Evolutionary conservation across 306 rosid species (phyloP).

Genomic region (Ziziphus jujuba): DNA sequence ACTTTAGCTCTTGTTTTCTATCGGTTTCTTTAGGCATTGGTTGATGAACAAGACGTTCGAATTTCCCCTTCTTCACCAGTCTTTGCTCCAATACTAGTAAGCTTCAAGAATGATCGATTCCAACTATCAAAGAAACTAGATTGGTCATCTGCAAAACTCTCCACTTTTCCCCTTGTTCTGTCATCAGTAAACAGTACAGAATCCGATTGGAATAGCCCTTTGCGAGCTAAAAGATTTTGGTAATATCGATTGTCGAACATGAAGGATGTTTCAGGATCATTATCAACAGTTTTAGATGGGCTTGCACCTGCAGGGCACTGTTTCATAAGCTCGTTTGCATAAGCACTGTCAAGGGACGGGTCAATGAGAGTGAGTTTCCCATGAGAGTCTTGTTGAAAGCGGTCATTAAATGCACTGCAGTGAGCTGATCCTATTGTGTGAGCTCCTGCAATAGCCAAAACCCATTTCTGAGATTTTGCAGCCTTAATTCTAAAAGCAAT

Average conservation of each 20-base stretch:
- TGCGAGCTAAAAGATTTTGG: slow-evolving; percentile 53
- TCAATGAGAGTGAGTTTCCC: slow-evolving; percentile 59
- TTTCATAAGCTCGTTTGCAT: slow-evolving; percentile 59
- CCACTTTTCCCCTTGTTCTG: slow-evolving; percentile 48
- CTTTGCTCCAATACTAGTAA: slow-evolving; percentile 59
- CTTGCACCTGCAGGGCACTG: slow-evolving; percentile 47
- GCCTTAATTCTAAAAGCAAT: too few relatives aligned
- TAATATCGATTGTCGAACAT: slow-evolving; percentile 74
- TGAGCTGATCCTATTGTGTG: slow-evolving; percentile 84
- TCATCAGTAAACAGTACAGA: slow-evolving; percentile 48
- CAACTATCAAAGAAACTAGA: slow-evolving; percentile 57
- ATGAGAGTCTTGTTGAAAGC: slow-evolving; percentile 52
- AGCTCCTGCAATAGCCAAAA: slow-evolving; percentile 52
- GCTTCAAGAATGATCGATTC: slow-evolving; percentile 69
- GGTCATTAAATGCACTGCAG: slow-evolving; percentile 66
- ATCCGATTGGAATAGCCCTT: slow-evolving; percentile 77
- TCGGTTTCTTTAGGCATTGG: slow-evolving; percentile 29
- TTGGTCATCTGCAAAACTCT: slow-evolving; percentile 62
- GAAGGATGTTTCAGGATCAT: slow-evolving; percentile 66
- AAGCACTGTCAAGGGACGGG: slow-evolving; percentile 51
- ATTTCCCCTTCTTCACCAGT: slow-evolving; percentile 67
- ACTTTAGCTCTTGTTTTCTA: too few relatives aligned
- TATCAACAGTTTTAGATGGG: slow-evolving; percentile 50
- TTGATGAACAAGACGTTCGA: slow-evolving; percentile 52
- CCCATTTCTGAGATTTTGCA: too few relatives aligned